A percentile compares a stretch with the other conserved stretches of the same genome.
Conservation (phyloP, 169 alveolate species). For the Blepharisma undulans region DNA sequence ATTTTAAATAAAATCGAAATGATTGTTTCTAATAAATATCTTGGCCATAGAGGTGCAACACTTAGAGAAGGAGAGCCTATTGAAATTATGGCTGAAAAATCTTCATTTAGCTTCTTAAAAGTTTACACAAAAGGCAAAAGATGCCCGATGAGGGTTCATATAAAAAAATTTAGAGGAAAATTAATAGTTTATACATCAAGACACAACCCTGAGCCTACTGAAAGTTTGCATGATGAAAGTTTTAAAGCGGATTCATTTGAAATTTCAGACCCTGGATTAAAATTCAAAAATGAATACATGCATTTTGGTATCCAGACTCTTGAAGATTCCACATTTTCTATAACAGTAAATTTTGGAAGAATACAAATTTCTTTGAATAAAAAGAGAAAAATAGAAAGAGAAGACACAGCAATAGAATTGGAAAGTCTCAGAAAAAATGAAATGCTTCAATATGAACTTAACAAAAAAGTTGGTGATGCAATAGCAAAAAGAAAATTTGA, state of each 20-base stretch:
- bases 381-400: not conserved
- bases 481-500: not conserved
- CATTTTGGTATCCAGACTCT: not conserved
- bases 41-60: not conserved
- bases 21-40: not conserved
- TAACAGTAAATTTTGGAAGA: not conserved
- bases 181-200: not conserved
- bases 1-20: constrained; percentile 21
- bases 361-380: not conserved
- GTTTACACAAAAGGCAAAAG: constrained; percentile 11
- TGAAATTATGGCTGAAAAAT: not conserved
- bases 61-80: not conserved
- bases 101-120: not conserved
- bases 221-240: not conserved
- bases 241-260: not conserved
- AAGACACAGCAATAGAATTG: not conserved
- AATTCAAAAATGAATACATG: not conserved
- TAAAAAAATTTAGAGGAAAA: not conserved
- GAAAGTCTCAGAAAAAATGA: not conserved
- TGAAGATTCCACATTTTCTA: not conserved
- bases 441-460: not conserved
- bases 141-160: constrained; percentile 8
- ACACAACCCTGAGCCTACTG: not conserved
- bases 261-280: not conserved
- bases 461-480: not conserved